Evolutionary conservation across 768 basidiomycete species (phyloP).

Genomic region (Termitomyces heimii): DNA sequence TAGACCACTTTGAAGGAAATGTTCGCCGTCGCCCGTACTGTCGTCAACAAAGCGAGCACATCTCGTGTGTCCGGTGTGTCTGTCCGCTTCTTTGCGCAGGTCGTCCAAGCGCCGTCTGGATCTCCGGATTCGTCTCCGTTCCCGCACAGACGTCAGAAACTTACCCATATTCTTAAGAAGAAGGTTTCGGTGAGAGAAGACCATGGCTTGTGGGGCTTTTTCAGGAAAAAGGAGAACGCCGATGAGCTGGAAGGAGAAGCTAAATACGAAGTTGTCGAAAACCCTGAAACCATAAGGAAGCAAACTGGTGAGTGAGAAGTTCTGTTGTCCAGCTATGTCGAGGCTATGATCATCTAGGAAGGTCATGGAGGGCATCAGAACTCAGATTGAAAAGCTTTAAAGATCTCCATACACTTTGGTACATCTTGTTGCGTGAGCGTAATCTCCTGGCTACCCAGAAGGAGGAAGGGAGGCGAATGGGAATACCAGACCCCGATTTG

Average conservation of each 20-base stretch:
- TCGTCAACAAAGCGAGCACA: conserved; percentile 1
- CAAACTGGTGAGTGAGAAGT: conserved; percentile 3
- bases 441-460: conserved; percentile 88
- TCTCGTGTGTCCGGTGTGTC: conserved; percentile 5
- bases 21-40: conserved; percentile 10
- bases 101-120: conserved; percentile 11
- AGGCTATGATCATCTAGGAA: conserved; percentile 43
- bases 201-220: conserved; percentile 78
- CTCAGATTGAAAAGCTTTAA: conserved; percentile 87
- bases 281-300: conserved; percentile 26
- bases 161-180: conserved; percentile 8
- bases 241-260: conserved; percentile 35
- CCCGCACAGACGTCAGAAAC: conserved; percentile 5
- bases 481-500: conserved; percentile 25
- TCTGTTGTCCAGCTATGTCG: background rate
- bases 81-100: conserved; percentile 21
- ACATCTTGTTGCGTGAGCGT: conserved; percentile 79
- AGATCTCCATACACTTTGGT: conserved; percentile 95
- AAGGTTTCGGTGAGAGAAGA: conserved; percentile 39
- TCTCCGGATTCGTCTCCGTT: background rate
- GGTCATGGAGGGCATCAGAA: conserved; percentile 83
- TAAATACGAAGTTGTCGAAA: conserved; percentile 45
- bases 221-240: conserved; percentile 48
- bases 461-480: conserved; percentile 68
- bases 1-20: no score